Evolutionary conservation across 176 grass and related monocot species (phyloP).

Genomic region (Poa pratensis): DNA sequence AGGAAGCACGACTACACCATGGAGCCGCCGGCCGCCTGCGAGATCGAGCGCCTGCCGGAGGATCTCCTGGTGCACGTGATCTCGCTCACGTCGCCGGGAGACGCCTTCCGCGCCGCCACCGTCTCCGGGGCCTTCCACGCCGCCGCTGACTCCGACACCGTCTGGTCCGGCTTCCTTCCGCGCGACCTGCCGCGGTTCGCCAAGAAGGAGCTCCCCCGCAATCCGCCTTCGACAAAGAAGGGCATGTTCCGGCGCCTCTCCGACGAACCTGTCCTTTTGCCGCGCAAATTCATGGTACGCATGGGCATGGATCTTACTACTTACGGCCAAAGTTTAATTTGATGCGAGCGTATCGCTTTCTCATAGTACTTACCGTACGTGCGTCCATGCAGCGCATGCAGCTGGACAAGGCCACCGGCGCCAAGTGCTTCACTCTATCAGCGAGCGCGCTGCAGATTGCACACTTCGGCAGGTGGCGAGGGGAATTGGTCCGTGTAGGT

Average conservation of each 20-base stretch:
- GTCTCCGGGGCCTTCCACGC: slow-evolving; percentile 54
- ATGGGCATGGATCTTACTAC: no score
- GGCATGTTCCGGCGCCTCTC: slow-evolving; percentile 57
- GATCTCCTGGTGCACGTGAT: background rate
- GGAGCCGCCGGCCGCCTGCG: background rate
- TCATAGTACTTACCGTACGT: background rate
- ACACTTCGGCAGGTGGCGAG: background rate
- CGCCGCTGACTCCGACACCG: slow-evolving; percentile 56
- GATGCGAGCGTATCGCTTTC: background rate
- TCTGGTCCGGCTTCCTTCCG: slow-evolving; percentile 62
- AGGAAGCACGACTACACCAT: background rate
- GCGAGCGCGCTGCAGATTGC: slow-evolving; percentile 52
- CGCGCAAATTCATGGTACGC: slow-evolving; percentile 42
- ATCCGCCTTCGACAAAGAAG: slow-evolving; percentile 39
- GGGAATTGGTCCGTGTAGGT: slow-evolving; percentile 24
- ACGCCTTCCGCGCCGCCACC: background rate
- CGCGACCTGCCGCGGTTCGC: slow-evolving; percentile 35
- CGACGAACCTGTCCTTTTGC: slow-evolving; percentile 47
- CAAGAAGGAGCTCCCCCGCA: slow-evolving; percentile 18
- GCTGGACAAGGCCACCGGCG: slow-evolving; percentile 55
- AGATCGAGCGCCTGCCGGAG: slow-evolving; percentile 15
- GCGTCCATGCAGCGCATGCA: slow-evolving; percentile 45
- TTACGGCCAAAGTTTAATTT: background rate
- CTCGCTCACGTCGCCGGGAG: background rate
- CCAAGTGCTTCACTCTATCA: slow-evolving; percentile 71